These are phyloP conservation scores for Mucor circinelloides DNA, from an alignment of 371 early-diverging fungal genomes.

Conservation along the genomic window DNA sequence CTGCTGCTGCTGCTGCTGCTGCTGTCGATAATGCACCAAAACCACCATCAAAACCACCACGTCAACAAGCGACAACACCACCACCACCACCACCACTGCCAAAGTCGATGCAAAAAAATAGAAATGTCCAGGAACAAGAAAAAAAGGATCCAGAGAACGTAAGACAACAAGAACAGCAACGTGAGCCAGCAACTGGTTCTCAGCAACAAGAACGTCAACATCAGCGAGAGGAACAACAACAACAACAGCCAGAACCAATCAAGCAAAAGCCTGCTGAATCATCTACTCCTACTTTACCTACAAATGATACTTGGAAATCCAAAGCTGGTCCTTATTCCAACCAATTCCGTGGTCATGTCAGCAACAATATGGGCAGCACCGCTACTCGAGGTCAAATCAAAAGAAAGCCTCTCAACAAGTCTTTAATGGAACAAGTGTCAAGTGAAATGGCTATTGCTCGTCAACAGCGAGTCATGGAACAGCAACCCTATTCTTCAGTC, in stretches of 20 bases:
- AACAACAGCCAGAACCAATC: neutral
- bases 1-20: neutral
- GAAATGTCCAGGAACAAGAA: neutral
- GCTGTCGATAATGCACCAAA: neutral
- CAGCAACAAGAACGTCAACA: neutral
- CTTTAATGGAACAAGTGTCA: constrained; percentile 21
- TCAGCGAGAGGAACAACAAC: neutral
- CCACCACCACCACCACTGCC: neutral
- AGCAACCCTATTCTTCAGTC: neutral
- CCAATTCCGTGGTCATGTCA: constrained; percentile 1
- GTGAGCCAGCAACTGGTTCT: neutral
- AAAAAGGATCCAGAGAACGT: neutral
- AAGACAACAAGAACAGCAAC: neutral
- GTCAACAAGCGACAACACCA: neutral
- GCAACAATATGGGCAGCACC: constrained; percentile 24
- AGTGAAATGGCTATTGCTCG: constrained; percentile 14
- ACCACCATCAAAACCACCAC: constrained; percentile 5
- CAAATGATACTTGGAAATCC: neutral
- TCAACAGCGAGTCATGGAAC: constrained; percentile 8
- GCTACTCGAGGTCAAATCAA: constrained; percentile 29
- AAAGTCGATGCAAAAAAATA: neutral
- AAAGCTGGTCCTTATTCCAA: neutral
- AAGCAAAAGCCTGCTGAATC: neutral
- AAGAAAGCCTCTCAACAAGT: constrained; percentile 37
- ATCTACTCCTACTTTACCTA: neutral